Conservation (phyloP, 2,329 filamentous ascomycete species). For the Hypoxylon sp. region DNA sequence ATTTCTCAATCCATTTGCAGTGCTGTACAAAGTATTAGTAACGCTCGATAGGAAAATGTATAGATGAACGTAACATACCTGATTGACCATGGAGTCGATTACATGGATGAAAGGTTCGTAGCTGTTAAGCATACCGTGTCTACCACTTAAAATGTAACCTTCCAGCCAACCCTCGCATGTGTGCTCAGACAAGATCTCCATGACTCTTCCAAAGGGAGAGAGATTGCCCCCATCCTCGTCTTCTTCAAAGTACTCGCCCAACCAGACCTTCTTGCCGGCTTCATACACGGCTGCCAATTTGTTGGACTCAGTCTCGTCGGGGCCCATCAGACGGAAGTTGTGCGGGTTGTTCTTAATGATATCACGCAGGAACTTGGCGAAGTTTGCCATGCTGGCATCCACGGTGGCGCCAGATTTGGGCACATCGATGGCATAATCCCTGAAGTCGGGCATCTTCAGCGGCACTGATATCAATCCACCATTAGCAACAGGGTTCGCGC, state of each 20-base stretch:
- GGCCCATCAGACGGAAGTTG: conserved; percentile 83
- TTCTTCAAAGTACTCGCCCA: conserved; percentile 83
- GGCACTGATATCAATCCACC: conserved; percentile 78
- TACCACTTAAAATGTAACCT: conserved; percentile 81
- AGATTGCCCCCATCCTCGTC: conserved; percentile 82
- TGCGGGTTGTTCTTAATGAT: conserved; percentile 74
- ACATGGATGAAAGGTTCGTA: conserved; percentile 89
- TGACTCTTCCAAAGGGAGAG: conserved; percentile 77
- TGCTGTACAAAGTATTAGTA: conserved; percentile 62
- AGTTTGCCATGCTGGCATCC: conserved; percentile 77
- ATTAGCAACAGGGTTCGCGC: conserved; percentile 82
- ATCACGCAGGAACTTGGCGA: conserved; percentile 77
- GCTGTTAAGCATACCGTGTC: conserved; percentile 83
- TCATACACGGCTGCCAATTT: conserved; percentile 81
- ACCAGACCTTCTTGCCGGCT: conserved; percentile 83
- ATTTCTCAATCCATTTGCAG: conserved; percentile 89
- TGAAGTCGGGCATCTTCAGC: conserved; percentile 79
- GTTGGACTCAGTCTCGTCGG: conserved; percentile 87
- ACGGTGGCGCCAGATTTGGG: conserved; percentile 71
- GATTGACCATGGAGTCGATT: conserved; percentile 88
- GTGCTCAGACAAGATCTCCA: conserved; percentile 89
- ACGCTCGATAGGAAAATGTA: not conserved
- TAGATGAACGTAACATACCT: conserved; percentile 58
- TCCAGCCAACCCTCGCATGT: conserved; percentile 86
- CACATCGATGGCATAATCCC: conserved; percentile 74